These are phyloP conservation scores for Heliosperma pusillum DNA, from an alignment of 148 eudicot species.

Conservation along the genomic window DNA sequence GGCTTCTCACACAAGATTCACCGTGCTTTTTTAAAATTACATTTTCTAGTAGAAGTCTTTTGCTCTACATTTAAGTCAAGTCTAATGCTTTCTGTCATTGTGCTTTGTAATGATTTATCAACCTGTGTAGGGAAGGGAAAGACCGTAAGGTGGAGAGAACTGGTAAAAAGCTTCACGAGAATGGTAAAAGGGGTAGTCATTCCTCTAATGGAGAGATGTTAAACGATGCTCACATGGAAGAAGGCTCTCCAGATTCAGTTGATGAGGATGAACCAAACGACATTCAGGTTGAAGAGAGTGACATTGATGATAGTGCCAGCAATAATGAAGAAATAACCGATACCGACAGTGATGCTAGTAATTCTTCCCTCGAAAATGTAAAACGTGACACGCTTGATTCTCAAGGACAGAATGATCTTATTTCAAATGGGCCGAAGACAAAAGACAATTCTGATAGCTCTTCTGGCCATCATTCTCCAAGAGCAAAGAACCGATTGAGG, in stretches of 20 bases:
- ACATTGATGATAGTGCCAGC: slow-evolving; percentile 19
- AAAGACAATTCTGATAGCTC: slow-evolving; percentile 40
- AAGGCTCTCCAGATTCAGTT: slow-evolving; percentile 23
- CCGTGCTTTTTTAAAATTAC: not conserved
- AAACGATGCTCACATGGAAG: slow-evolving; percentile 19
- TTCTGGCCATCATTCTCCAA: slow-evolving; percentile 25
- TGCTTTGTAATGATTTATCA: not conserved
- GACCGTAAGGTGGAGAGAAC: slow-evolving; percentile 28
- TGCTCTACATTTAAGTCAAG: not conserved
- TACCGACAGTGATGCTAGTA: slow-evolving; percentile 27
- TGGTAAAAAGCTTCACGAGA: slow-evolving; percentile 22
- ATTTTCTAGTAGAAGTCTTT: not conserved
- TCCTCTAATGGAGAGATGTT: slow-evolving; percentile 25
- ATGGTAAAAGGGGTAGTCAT: slow-evolving; percentile 17
- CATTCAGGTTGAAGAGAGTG: slow-evolving; percentile 20
- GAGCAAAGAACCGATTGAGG: slow-evolving; percentile 53
- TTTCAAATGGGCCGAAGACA: slow-evolving; percentile 6
- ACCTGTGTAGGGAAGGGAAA: slow-evolving; percentile 52
- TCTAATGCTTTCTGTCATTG: not conserved
- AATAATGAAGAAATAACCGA: slow-evolving; percentile 3
- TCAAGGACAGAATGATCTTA: slow-evolving; percentile 19
- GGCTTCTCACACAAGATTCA: too few relatives aligned
- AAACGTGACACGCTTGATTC: slow-evolving; percentile 17
- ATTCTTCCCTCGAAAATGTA: slow-evolving; percentile 26
- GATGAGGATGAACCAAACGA: slow-evolving; percentile 17